phyloP scores from a whole-genome alignment of 108 stramenopile genomes.

The Pseudonitzschia multiseries region DNA sequence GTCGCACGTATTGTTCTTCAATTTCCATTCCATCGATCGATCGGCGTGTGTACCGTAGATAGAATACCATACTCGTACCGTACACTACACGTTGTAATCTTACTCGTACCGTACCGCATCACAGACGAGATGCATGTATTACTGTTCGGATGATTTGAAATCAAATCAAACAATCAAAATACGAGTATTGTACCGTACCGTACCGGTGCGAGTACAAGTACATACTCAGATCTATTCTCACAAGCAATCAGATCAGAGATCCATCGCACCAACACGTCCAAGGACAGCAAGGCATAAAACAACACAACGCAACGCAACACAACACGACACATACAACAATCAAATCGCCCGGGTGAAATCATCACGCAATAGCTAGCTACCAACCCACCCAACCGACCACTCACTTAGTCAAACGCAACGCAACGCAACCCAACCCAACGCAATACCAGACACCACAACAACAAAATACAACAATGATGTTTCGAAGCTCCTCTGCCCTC shows the following conservation, averaged over 20 bases:
- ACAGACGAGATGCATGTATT: not conserved
- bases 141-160: not conserved
- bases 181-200: not conserved
- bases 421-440: too few species aligned
- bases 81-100: not conserved
- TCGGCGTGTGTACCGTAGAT: too few species aligned
- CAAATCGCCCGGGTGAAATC: too few species aligned
- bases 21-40: not conserved
- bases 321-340: not conserved
- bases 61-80: not conserved
- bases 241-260: not conserved
- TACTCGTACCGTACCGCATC: not conserved
- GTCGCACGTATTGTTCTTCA: conserved; percentile 13
- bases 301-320: too few species aligned
- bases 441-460: not conserved
- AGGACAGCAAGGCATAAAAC: not conserved
- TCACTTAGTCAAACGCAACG: too few species aligned
- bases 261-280: not conserved
- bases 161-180: too few species aligned
- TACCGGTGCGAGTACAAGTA: not conserved
- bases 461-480: conserved; percentile 3
- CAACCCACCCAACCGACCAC: too few species aligned
- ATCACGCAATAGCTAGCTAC: too few species aligned
- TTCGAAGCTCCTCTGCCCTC: conserved; percentile 13
- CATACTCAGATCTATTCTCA: not conserved